A percentile compares a stretch with the other conserved stretches of the same genome.
phyloP scores from a whole-genome alignment of 345 rosid species.

The Salix arbutifolia region DNA sequence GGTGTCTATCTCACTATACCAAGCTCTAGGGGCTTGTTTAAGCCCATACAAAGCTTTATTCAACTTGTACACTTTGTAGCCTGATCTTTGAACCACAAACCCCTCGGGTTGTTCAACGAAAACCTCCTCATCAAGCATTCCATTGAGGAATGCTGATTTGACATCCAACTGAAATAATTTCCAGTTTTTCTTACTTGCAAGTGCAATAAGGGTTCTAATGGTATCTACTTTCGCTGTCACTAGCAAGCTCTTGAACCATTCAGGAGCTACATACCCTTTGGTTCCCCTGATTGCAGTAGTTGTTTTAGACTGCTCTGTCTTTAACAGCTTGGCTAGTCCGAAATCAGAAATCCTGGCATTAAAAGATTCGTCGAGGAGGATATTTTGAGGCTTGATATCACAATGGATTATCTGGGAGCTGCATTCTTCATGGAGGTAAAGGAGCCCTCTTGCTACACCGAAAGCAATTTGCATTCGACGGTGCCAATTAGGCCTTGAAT shows the following conservation, averaged over 20 bases:
- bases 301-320: constrained; percentile 24
- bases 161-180: no score
- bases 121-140: no score
- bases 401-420: constrained; percentile 37
- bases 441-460: constrained; percentile 34
- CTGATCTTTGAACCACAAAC: no score
- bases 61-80: no score
- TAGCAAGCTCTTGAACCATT: constrained; percentile 41
- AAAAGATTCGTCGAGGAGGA: constrained; percentile 23
- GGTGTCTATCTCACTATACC: no score
- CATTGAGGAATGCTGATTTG: no score
- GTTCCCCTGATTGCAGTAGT: constrained; percentile 32
- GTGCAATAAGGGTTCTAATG: no score
- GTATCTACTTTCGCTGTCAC: constrained; percentile 29
- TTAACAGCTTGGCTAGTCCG: constrained; percentile 37
- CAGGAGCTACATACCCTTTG: constrained; percentile 40
- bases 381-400: constrained; percentile 43
- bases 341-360: constrained; percentile 29
- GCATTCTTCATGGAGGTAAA: constrained; percentile 40
- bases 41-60: no score
- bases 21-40: no score
- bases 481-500: constrained; percentile 24
- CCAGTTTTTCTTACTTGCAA: no score
- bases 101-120: no score
- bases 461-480: constrained; percentile 25